phyloP scores from a whole-genome alignment of 306 rosid species.

The Rosa lucieae region DNA sequence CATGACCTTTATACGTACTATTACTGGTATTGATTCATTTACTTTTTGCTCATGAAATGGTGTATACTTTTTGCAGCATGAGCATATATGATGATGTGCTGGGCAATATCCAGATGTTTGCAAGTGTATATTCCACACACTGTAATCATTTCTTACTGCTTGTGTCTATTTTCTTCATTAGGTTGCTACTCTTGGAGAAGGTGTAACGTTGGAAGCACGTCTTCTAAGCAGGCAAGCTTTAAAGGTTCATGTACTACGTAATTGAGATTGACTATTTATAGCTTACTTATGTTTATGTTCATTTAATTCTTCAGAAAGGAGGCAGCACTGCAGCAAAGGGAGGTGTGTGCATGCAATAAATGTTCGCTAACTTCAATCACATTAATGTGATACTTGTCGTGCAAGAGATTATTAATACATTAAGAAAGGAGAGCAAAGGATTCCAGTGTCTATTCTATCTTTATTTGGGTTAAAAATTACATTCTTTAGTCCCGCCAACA shows the following conservation, averaged over 20 bases:
- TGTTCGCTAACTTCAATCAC: neutral
- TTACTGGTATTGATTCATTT: neutral
- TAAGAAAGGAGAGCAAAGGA: too few species aligned
- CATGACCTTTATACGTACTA: neutral
- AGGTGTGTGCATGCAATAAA: conserved; percentile 50
- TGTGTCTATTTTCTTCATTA: conserved; percentile 18
- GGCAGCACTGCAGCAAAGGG: conserved; percentile 91
- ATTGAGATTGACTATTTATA: conserved; percentile 8
- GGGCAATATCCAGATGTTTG: neutral
- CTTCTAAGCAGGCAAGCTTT: conserved; percentile 77
- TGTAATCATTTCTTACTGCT: neutral
- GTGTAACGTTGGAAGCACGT: conserved; percentile 85
- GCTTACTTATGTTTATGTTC: conserved; percentile 31
- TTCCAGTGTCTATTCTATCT: too few species aligned
- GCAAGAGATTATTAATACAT: neutral
- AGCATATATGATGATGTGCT: neutral
- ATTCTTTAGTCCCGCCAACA: neutral
- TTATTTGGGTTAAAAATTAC: neutral
- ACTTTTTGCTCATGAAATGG: neutral
- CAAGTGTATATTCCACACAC: neutral
- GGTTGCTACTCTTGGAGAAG: conserved; percentile 87
- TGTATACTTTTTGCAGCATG: neutral
- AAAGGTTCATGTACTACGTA: neutral
- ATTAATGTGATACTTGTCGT: neutral
- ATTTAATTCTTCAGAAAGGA: conserved; percentile 74